Conservation (phyloP, 345 rosid species). For the Populus ilicifolia region DNA sequence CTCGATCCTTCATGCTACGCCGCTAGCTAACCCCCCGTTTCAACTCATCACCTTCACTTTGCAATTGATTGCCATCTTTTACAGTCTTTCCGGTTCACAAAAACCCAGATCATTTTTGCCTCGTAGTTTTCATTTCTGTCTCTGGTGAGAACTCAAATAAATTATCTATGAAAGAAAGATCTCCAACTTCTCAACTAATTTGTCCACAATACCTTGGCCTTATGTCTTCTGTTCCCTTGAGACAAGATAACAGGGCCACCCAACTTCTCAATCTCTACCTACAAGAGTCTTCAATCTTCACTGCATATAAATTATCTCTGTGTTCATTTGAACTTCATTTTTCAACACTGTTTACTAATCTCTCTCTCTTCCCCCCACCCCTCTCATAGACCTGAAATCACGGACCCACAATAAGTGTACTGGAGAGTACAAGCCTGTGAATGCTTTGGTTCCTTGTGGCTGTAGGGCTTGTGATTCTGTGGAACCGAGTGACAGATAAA, state of each 20-base stretch:
- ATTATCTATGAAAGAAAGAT: conserved; percentile 4
- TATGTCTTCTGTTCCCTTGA: background rate
- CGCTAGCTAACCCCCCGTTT: background rate
- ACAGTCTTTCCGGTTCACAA: background rate
- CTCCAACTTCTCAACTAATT: background rate
- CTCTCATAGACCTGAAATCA: conserved; percentile 22
- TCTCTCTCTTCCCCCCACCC: conserved; percentile 7
- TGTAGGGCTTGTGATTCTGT: conserved; percentile 35
- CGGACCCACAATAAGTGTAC: conserved; percentile 27
- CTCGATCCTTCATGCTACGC: background rate
- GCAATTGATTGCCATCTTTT: background rate
- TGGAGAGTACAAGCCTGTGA: conserved; percentile 25
- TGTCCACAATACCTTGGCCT: background rate
- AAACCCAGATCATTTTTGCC: background rate
- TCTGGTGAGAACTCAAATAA: background rate
- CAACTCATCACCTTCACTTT: background rate
- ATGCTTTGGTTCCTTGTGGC: conserved; percentile 25
- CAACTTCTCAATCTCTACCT: background rate
- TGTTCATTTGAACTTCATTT: background rate
- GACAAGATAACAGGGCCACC: background rate
- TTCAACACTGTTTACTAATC: background rate
- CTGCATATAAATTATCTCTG: background rate
- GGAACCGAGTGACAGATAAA: background rate
- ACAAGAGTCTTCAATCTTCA: background rate
- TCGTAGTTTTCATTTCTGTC: background rate